Evolutionary conservation across 2,329 filamentous ascomycete species (phyloP).

Genomic region (Geosmithia putterillii): DNA sequence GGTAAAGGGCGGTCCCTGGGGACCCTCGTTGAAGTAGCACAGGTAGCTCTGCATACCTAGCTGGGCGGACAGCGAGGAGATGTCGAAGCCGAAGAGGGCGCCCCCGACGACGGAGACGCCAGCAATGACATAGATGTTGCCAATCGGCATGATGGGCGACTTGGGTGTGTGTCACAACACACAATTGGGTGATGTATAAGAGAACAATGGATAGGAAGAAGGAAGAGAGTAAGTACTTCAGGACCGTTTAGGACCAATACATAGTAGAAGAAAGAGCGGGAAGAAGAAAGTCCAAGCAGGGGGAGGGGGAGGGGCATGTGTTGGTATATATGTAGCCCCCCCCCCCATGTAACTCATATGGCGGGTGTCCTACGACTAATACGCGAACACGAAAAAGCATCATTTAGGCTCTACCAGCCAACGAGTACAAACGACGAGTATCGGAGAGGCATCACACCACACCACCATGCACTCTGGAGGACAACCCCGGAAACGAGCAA

Average conservation of each 20-base stretch:
- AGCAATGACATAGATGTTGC: slow-evolving; percentile 22
- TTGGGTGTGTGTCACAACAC: not conserved
- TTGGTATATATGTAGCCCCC: not conserved
- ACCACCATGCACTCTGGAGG: not conserved
- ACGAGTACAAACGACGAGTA: too few species aligned
- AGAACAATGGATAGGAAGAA: not conserved
- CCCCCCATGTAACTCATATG: too few species aligned
- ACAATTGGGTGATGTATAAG: not conserved
- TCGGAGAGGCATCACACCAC: too few species aligned
- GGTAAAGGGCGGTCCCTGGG: slow-evolving; percentile 15
- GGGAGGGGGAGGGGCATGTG: not conserved
- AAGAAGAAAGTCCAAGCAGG: not conserved
- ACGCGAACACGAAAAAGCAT: too few species aligned
- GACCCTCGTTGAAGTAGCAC: slow-evolving; percentile 25
- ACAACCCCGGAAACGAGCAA: not conserved
- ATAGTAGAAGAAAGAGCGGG: not conserved
- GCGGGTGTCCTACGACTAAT: too few species aligned
- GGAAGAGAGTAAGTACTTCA: not conserved
- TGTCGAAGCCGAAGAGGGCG: slow-evolving; percentile 41
- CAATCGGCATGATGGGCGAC: slow-evolving; percentile 12
- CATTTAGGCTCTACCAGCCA: too few species aligned
- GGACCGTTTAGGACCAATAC: not conserved
- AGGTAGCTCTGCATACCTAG: slow-evolving; percentile 20
- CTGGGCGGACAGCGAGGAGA: slow-evolving; percentile 41
- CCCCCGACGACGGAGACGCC: slow-evolving; percentile 23